phyloP scores from a whole-genome alignment of 1,284 basidiomycete species.

The Ganoderma resinaceum region DNA sequence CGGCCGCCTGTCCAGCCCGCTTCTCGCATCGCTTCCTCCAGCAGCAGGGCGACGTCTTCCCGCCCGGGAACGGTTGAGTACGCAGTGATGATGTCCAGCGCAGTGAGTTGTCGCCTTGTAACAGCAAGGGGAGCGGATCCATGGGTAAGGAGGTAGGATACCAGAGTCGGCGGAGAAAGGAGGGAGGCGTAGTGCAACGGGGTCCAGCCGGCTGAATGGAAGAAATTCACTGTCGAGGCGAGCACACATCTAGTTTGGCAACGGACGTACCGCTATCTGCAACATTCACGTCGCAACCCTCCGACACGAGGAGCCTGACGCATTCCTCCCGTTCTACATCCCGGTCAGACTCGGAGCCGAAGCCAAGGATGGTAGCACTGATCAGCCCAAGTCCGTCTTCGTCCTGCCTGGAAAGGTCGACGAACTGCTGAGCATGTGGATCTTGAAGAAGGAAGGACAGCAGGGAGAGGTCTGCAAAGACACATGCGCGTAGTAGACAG shows the following conservation, averaged over 20 bases:
- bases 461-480: conserved; percentile 76
- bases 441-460: conserved; percentile 77
- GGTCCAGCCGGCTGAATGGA: conserved; percentile 84
- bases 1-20: conserved; percentile 76
- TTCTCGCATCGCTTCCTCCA: conserved; percentile 83
- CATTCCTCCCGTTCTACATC: conserved; percentile 90
- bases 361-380: conserved; percentile 83
- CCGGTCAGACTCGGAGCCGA: conserved; percentile 81
- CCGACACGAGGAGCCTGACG: conserved; percentile 79
- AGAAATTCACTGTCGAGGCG: conserved; percentile 6
- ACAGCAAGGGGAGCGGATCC: conserved; percentile 83
- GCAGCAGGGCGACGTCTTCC: conserved; percentile 78
- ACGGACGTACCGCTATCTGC: conserved; percentile 71
- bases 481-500: conserved; percentile 73
- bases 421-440: conserved; percentile 69
- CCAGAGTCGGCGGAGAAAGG: conserved; percentile 87
- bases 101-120: conserved; percentile 80
- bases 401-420: conserved; percentile 76
- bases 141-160: conserved; percentile 92
- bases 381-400: conserved; percentile 86
- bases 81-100: conserved; percentile 86
- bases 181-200: conserved; percentile 94
- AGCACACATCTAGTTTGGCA: neutral
- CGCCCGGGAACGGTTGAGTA: conserved; percentile 81
- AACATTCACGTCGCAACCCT: conserved; percentile 74